These are phyloP conservation scores for Cryptosporidium andersoni DNA, from an alignment of 169 alveolate species.

Conservation along the genomic window DNA sequence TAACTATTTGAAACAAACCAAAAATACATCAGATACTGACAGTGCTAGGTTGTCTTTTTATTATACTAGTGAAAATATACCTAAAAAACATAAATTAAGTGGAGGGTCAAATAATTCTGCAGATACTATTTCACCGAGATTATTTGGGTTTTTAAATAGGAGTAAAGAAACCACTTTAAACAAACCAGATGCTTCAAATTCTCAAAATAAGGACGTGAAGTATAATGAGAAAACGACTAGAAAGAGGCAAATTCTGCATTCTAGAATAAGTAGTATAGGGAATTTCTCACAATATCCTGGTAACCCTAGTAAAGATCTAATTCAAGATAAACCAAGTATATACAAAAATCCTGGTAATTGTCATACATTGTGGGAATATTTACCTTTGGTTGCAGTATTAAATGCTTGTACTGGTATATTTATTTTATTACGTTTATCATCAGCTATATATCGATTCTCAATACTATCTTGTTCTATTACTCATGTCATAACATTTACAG, in stretches of 20 bases:
- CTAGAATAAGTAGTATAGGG: neutral
- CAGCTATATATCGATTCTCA: constrained; percentile 58
- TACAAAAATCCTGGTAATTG: neutral
- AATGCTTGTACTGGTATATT: constrained; percentile 67
- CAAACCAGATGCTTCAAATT: neutral
- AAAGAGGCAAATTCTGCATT: neutral
- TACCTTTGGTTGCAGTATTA: constrained; percentile 43
- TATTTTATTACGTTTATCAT: constrained; percentile 44
- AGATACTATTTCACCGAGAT: too few relatives aligned
- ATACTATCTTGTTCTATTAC: constrained; percentile 52
- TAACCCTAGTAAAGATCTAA: neutral
- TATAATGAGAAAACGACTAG: neutral
- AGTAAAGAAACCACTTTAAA: neutral
- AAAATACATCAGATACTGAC: too few relatives aligned
- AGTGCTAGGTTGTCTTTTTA: too few relatives aligned
- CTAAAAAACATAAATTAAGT: too few relatives aligned
- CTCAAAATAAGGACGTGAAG: neutral
- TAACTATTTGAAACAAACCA: too few relatives aligned
- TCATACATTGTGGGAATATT: constrained; percentile 55
- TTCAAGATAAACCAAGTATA: neutral
- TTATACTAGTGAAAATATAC: too few relatives aligned
- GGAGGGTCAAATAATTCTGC: too few relatives aligned
- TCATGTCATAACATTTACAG: constrained; percentile 33
- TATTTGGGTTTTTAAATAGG: too few relatives aligned
- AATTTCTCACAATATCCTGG: neutral